Conservation (phyloP, 2,329 filamentous ascomycete species). For the Paramyrothecium sp. region DNA sequence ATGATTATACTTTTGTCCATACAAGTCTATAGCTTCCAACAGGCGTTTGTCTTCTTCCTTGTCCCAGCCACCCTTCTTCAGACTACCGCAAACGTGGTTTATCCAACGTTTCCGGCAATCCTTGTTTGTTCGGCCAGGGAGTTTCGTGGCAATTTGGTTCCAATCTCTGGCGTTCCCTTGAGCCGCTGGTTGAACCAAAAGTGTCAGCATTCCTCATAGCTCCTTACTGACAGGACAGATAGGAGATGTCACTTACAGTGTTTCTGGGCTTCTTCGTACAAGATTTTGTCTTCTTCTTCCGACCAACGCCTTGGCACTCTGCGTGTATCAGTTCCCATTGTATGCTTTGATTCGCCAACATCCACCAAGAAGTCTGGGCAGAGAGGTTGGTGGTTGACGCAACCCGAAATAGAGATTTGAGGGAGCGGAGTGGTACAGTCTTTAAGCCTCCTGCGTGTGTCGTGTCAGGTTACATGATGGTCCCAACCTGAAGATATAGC, state of each 20-base stretch:
- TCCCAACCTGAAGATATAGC: too few relatives aligned
- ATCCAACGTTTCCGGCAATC: constrained; percentile 41
- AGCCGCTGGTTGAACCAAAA: neutral
- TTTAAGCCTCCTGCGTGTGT: too few relatives aligned
- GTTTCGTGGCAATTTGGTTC: constrained; percentile 32
- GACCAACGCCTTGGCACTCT: constrained; percentile 5
- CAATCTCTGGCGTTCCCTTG: constrained; percentile 15
- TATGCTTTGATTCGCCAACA: too few relatives aligned
- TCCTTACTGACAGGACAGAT: too few relatives aligned
- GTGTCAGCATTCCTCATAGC: neutral
- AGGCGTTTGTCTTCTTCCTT: constrained; percentile 16
- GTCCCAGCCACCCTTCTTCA: constrained; percentile 35
- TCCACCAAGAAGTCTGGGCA: too few relatives aligned
- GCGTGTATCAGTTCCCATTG: neutral
- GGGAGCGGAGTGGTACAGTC: too few relatives aligned
- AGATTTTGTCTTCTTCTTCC: constrained; percentile 4
- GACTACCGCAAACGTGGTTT: constrained; percentile 31
- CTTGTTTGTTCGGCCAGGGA: constrained; percentile 39
- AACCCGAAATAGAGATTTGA: too few relatives aligned
- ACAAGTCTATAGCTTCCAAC: constrained; percentile 30
- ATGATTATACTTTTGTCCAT: constrained; percentile 30
- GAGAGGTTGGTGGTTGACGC: too few relatives aligned
- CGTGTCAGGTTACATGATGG: too few relatives aligned
- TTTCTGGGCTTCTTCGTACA: constrained; percentile 5
- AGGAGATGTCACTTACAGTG: constrained; percentile 1